These are phyloP conservation scores for Colletotrichum theobromicola DNA, from an alignment of 2,329 filamentous ascomycete species.

Conservation along the genomic window DNA sequence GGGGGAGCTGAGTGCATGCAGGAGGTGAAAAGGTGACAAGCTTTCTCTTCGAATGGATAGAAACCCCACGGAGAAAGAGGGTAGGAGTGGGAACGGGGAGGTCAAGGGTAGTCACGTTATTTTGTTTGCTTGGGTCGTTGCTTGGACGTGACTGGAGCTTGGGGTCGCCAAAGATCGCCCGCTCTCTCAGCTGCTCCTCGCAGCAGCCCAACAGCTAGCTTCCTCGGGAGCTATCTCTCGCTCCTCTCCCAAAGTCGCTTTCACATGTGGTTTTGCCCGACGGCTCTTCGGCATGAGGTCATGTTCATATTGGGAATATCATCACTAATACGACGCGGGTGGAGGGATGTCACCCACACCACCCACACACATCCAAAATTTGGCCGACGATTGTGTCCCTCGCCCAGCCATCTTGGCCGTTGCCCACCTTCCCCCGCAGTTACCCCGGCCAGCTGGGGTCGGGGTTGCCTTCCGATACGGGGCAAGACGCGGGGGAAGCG, in stretches of 20 bases:
- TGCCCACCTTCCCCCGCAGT: constrained; percentile 5
- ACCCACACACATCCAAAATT: not conserved
- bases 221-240: not conserved
- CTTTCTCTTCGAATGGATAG: not conserved
- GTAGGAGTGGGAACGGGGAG: constrained; percentile 3
- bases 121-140: not conserved
- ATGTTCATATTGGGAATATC: not conserved
- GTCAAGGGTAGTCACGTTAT: not conserved
- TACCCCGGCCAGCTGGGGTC: not conserved
- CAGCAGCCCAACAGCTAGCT: not conserved
- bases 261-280: constrained; percentile 5
- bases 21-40: not conserved
- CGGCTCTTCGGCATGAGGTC: constrained; percentile 14
- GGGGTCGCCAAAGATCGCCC: not conserved
- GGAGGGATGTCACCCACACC: constrained; percentile 15
- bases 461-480: constrained; percentile 12
- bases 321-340: constrained; percentile 8
- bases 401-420: not conserved
- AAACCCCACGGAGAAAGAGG: not conserved
- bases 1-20: not conserved
- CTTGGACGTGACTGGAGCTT: not conserved
- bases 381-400: not conserved
- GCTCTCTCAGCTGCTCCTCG: not conserved
- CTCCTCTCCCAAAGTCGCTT: not conserved
- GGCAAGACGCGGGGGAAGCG: constrained; percentile 17